A percentile compares a stretch with the other conserved stretches of the same genome.
Evolutionary conservation across 805 yeast species (phyloP).

Genomic region (Wickerhamomyces kurtzmanii): DNA sequence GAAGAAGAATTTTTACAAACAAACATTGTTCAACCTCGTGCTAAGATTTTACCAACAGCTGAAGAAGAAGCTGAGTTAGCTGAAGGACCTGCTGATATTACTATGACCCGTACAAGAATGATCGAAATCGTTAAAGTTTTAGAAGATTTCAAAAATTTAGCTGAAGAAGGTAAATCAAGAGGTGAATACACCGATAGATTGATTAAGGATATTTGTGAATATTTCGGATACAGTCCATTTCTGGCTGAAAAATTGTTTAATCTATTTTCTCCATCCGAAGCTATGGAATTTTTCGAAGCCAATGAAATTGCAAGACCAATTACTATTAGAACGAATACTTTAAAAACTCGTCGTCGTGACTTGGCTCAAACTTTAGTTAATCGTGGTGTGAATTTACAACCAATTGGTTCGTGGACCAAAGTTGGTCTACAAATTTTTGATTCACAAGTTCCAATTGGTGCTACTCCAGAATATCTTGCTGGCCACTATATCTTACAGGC

Average conservation of each 20-base stretch:
- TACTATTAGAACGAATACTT: slow-evolving; percentile 95
- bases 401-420: slow-evolving; percentile 96
- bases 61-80: slow-evolving; percentile 48
- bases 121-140: slow-evolving; percentile 89
- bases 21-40: slow-evolving; percentile 57
- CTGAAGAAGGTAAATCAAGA: slow-evolving; percentile 83
- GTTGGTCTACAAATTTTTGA: slow-evolving; percentile 96
- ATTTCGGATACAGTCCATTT: slow-evolving; percentile 87
- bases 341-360: slow-evolving; percentile 90
- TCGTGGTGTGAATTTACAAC: slow-evolving; percentile 95
- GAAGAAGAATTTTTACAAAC: slow-evolving; percentile 52
- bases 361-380: slow-evolving; percentile 91
- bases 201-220: slow-evolving; percentile 78
- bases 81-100: slow-evolving; percentile 61
- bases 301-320: slow-evolving; percentile 95
- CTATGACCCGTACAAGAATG: slow-evolving; percentile 85
- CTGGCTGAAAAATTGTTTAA: slow-evolving; percentile 91
- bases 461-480: slow-evolving; percentile 96
- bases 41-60: slow-evolving; percentile 62
- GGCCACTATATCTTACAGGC: slow-evolving; percentile 98
- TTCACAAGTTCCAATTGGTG: slow-evolving; percentile 99
- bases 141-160: slow-evolving; percentile 75
- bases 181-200: slow-evolving; percentile 73
- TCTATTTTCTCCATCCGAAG: slow-evolving; percentile 89
- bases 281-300: slow-evolving; percentile 97